phyloP scores from a whole-genome alignment of 2,329 filamentous ascomycete genomes.

The Verticillium zaregamsianum region DNA sequence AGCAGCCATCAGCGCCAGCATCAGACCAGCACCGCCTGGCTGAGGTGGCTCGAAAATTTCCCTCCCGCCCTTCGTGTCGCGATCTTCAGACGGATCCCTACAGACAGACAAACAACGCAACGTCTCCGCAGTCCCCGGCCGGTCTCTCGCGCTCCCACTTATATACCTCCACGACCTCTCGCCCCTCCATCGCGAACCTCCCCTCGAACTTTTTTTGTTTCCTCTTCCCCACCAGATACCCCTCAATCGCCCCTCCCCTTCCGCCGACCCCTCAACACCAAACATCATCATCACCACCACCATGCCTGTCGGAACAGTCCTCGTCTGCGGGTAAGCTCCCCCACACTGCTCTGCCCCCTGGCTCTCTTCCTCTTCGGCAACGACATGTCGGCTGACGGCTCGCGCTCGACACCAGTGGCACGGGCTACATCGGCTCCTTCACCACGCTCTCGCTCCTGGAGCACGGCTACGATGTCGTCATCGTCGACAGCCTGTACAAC shows the following conservation, averaged over 20 bases:
- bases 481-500: conserved; percentile 96
- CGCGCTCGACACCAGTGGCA: conserved; percentile 60
- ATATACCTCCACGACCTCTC: neutral
- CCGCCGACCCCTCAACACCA: neutral
- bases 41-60: neutral
- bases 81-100: neutral
- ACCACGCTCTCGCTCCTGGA: conserved; percentile 88
- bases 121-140: neutral
- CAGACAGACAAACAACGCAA: neutral
- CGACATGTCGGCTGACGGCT: neutral
- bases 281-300: conserved; percentile 14
- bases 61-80: neutral
- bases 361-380: neutral
- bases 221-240: conserved; percentile 9
- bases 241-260: neutral
- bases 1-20: neutral
- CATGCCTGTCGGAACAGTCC: conserved; percentile 82
- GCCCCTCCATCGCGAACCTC: neutral
- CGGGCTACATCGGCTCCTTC: conserved; percentile 98
- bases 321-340: conserved; percentile 78
- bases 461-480: conserved; percentile 93
- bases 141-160: neutral
- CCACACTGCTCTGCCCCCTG: neutral
- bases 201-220: conserved; percentile 10
- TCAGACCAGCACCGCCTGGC: neutral